Conservation (phyloP, 169 alveolate species). For the Plasmodium gallinaceum region DNA sequence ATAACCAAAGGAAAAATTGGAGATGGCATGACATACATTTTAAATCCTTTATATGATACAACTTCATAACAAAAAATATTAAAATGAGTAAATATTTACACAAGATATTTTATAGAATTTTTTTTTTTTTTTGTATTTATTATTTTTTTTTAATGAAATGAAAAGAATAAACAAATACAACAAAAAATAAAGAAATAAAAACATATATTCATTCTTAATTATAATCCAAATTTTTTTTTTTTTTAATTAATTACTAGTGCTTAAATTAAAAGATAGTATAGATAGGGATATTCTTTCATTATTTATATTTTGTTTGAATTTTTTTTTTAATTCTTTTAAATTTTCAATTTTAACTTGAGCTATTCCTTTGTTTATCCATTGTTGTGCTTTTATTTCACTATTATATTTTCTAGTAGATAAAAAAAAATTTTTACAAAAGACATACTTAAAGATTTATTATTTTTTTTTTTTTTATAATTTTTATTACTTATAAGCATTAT, state of each 20-base stretch:
- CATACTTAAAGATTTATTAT: not conserved
- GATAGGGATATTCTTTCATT: slow-evolving; percentile 26
- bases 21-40: slow-evolving; percentile 66
- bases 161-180: not conserved
- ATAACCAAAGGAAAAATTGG: slow-evolving; percentile 26
- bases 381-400: slow-evolving; percentile 57
- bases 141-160: not conserved
- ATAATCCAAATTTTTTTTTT: not conserved
- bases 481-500: slow-evolving; percentile 43
- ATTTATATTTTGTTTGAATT: not conserved
- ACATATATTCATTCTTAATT: too few species aligned
- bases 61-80: slow-evolving; percentile 6
- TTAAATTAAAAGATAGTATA: slow-evolving; percentile 37
- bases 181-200: not conserved
- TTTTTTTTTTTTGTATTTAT: too few species aligned
- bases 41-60: slow-evolving; percentile 67
- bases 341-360: slow-evolving; percentile 40
- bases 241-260: slow-evolving; percentile 26
- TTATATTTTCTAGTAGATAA: slow-evolving; percentile 33
- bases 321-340: slow-evolving; percentile 6
- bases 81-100: not conserved
- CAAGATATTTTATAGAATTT: not conserved
- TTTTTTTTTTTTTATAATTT: too few species aligned
- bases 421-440: not conserved
- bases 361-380: slow-evolving; percentile 73